Base-by-base conservation (phyloP, 805 yeast species). In the Pichia nanzhaoensis region DNA sequence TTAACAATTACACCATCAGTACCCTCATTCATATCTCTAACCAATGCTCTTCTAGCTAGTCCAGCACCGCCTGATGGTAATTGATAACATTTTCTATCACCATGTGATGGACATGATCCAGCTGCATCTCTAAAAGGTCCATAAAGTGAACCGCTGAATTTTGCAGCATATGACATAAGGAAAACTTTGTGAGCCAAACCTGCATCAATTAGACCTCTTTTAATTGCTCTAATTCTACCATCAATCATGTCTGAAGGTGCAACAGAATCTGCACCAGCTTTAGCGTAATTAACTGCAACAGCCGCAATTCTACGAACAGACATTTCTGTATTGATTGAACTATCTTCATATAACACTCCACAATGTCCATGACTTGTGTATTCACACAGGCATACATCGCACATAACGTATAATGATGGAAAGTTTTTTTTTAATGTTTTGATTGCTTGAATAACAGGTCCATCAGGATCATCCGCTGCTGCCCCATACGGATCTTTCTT, bases 111-210 rank as follows among this genome's bases (percentile, higher is more conserved):
- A 4, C 82, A 73, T 42, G 95, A 84, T 32, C 95, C 93, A 3
- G 98, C 99, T 37, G 97, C 97, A 56, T 93, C 99, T 63, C 99
- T 76, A 73, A 93, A 93, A 4, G 99, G 99, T 1, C 99, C 99
- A 62, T 93, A 93, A 40, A 93, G 70, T 51, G 80, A 78, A 31
- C 98, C 97, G 48, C 86, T 73, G 61, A 93, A 93, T 63, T 93
- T 93, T 47, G 98, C 98, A 31, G 95, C 78, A 67, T 93, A 93
- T 5, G 96, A 84, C 86, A 93, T 82, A 32, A 93, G 79, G 70
- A 91, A 80, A 40, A 89, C 81, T 62, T 82, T 80, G 66, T 93
- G 95, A 18, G 96, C 96, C 48, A 93, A 65, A 22, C 81, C 82
- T 12, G 84, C 88, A 38, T 78, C 80, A 40, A 91, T 80, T 41